Percentiles rank a stretch among this genome's conserved stretches.
These are phyloP conservation scores for Parietichytrium sp. DNA, from an alignment of 108 stramenopile species.

Conservation along the genomic window DNA sequence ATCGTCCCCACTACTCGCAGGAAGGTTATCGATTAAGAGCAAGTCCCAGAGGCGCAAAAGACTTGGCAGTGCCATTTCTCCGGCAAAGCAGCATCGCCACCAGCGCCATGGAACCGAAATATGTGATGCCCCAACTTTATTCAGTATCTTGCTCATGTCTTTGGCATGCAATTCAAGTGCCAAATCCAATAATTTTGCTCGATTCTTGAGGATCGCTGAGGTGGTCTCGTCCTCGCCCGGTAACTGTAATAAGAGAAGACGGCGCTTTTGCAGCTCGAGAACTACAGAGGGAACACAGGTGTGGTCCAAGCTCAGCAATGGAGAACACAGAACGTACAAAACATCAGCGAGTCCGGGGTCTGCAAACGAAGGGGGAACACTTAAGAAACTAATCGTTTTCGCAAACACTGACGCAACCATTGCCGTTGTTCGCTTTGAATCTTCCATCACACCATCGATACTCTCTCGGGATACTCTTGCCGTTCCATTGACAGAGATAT, in stretches of 20 bases:
- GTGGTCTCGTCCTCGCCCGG: background rate
- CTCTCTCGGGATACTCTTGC: background rate
- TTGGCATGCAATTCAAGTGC: background rate
- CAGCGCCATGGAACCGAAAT: background rate
- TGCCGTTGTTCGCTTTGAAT: too few species aligned
- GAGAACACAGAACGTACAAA: background rate
- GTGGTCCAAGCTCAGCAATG: background rate
- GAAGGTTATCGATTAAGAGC: background rate
- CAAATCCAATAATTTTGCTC: slow-evolving; percentile 9
- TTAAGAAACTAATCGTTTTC: background rate
- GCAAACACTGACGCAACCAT: too few species aligned
- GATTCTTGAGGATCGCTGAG: background rate
- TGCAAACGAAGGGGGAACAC: background rate
- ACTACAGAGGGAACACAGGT: background rate
- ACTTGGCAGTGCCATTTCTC: background rate
- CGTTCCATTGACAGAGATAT: background rate
- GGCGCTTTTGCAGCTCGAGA: background rate
- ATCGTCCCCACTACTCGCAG: background rate
- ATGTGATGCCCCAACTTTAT: background rate
- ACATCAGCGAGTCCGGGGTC: slow-evolving; percentile 35
- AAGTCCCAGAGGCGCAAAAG: slow-evolving; percentile 8
- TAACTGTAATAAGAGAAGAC: slow-evolving; percentile 1
- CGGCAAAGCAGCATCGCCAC: slow-evolving; percentile 1
- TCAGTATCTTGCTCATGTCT: background rate
- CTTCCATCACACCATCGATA: too few species aligned